Evolutionary conservation across 768 basidiomycete species (phyloP).

Genomic region (Trametes cinnabarina): DNA sequence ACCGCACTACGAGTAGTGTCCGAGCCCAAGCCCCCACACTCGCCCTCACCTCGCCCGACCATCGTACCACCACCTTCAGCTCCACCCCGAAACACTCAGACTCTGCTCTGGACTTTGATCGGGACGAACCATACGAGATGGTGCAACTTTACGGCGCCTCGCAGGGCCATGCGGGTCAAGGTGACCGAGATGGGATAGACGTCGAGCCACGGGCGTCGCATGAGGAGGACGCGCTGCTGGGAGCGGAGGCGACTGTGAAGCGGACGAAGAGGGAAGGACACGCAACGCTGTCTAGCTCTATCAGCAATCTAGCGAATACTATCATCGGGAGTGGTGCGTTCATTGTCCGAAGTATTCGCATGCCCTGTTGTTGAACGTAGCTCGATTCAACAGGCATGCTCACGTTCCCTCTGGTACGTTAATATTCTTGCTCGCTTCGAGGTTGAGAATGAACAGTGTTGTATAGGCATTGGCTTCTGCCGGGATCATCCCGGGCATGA

Average conservation of each 20-base stretch:
- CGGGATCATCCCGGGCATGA: constrained; percentile 84
- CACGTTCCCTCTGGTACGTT: constrained; percentile 75
- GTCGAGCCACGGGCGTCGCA: constrained; percentile 31
- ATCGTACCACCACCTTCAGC: background rate
- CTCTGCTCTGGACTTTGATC: constrained; percentile 11
- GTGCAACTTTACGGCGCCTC: constrained; percentile 66
- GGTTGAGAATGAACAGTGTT: background rate
- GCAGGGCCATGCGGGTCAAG: constrained; percentile 31
- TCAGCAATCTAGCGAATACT: constrained; percentile 84
- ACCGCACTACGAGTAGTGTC: no score
- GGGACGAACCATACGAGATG: constrained; percentile 52
- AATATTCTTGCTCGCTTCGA: background rate
- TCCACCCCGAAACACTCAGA: background rate
- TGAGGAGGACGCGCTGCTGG: constrained; percentile 65
- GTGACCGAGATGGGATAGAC: constrained; percentile 21
- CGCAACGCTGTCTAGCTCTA: constrained; percentile 64
- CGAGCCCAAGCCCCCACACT: constrained; percentile 14
- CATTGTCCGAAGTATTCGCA: background rate
- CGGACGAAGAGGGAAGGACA: constrained; percentile 53
- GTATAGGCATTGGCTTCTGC: constrained; percentile 83
- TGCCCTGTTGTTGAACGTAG: constrained; percentile 2
- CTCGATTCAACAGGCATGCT: constrained; percentile 64
- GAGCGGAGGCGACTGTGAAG: constrained; percentile 35
- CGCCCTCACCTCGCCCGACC: constrained; percentile 2
- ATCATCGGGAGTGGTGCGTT: constrained; percentile 85